Base-by-base conservation (phyloP, 352 stramenopile genomes). In the Globisporangium splendens region DNA sequence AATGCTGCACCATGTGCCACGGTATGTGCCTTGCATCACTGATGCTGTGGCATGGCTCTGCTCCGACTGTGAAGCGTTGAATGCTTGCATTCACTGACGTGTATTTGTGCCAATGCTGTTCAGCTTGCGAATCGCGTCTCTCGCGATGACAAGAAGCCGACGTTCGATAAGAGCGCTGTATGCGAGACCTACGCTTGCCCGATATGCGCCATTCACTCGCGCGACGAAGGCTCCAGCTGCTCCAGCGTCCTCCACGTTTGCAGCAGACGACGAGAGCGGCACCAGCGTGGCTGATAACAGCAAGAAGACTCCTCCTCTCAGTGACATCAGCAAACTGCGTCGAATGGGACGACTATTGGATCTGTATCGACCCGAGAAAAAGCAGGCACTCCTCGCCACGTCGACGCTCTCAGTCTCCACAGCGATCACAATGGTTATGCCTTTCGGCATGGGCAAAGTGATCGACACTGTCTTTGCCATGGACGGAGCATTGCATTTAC, bases 371-470 rank as follows among this genome's bases (percentile, higher is more conserved):
- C 79, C 82, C 0, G 86, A 93, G 69, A 90, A 88, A 55, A 81
- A 81, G 51, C 77, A 76, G 35, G 44, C 89, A 47, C 65, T 58
- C 3, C 59, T 90, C n/a, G 89, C 85, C 12, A 77, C 88, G 51
- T 75, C 77, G 0, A 70, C 83, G 50, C 65, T 95, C 8, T 63
- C 67, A 3, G 61, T 91, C 13, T 95, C 83, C 1, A 91, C 81
- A 1, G 73, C 70, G 35, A 86, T 93, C 46, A 85, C 78, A 22
- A 90, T 93, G 79, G 81, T 68, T 54, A 70, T 93, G 15, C 86
- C 86, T 12, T 88, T 88, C 46, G 86, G 83, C 57, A 93, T 95
- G 73, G 86, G 83, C 18, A 79, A 80, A 54, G 78, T 93, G 52
- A 93, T 95, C 54, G 86, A 95, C 46, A 74, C 83, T 6, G 75